phyloP scores from a whole-genome alignment of 2,329 filamentous ascomycete species.

The Diaporthe vexans region DNA sequence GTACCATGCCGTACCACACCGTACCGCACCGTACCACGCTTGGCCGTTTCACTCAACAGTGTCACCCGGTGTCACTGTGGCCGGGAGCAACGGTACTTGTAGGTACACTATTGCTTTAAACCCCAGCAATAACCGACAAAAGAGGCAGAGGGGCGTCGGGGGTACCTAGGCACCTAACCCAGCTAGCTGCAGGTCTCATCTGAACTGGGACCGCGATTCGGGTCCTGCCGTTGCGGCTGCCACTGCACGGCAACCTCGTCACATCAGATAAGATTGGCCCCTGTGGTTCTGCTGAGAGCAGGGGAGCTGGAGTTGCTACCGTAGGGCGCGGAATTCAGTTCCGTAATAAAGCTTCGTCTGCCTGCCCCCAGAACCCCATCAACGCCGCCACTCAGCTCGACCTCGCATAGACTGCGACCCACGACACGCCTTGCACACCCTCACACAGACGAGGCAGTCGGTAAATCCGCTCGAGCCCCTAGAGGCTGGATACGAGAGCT shows the following conservation, averaged over 20 bases:
- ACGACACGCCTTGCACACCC: not conserved
- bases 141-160: not conserved
- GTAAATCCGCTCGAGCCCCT: not conserved
- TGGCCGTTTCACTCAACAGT: not conserved
- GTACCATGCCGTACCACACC: not conserved
- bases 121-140: too few species aligned
- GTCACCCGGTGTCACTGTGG: not conserved
- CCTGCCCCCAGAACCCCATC: not conserved
- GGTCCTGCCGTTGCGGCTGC: constrained; percentile 22
- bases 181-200: constrained; percentile 29
- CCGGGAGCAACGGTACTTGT: not conserved
- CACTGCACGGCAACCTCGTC: not conserved
- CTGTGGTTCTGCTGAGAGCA: not conserved
- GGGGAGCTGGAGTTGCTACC: not conserved
- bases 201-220: constrained; percentile 24
- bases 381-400: not conserved
- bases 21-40: not conserved
- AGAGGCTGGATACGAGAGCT: not conserved
- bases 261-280: constrained; percentile 18
- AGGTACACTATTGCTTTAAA: not conserved
- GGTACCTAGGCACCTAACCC: not conserved
- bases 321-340: constrained; percentile 15
- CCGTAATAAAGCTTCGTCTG: constrained; percentile 9
- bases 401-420: not conserved
- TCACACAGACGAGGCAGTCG: not conserved